These are phyloP conservation scores for Sideroxylon spinosum DNA, from an alignment of 179 eudicot species.

Conservation along the genomic window DNA sequence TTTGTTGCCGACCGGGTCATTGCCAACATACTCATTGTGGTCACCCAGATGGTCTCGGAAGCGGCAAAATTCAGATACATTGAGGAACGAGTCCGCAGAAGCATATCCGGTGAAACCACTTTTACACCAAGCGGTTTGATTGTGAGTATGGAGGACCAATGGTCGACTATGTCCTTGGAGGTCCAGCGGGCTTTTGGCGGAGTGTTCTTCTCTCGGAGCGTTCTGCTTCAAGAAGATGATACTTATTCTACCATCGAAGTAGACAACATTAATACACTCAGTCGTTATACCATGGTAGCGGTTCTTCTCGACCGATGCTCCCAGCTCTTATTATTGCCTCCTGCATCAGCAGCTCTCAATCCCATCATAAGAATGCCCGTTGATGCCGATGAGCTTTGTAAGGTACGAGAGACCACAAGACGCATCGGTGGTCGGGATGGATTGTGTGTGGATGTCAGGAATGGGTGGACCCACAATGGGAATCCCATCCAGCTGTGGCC, in stretches of 20 bases:
- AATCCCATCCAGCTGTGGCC: not conserved
- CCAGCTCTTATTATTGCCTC: too few species aligned
- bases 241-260: too few species aligned
- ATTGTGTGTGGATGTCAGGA: not conserved
- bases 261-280: too few species aligned
- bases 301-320: too few species aligned
- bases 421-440: not conserved
- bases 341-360: too few species aligned
- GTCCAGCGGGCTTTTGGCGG: not conserved
- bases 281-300: too few species aligned
- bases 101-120: not conserved
- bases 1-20: too few species aligned
- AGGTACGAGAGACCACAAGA: not conserved
- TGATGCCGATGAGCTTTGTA: too few species aligned
- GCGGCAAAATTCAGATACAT: not conserved
- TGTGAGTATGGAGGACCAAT: not conserved
- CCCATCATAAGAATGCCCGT: too few species aligned
- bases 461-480: not conserved
- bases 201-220: not conserved
- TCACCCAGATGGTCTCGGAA: not conserved
- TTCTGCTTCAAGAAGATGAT: too few species aligned
- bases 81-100: not conserved
- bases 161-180: not conserved
- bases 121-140: not conserved
- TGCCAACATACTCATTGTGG: too few species aligned